These are phyloP conservation scores for Violaceomyces palustris DNA, from an alignment of 1,284 basidiomycete species.

Conservation along the genomic window DNA sequence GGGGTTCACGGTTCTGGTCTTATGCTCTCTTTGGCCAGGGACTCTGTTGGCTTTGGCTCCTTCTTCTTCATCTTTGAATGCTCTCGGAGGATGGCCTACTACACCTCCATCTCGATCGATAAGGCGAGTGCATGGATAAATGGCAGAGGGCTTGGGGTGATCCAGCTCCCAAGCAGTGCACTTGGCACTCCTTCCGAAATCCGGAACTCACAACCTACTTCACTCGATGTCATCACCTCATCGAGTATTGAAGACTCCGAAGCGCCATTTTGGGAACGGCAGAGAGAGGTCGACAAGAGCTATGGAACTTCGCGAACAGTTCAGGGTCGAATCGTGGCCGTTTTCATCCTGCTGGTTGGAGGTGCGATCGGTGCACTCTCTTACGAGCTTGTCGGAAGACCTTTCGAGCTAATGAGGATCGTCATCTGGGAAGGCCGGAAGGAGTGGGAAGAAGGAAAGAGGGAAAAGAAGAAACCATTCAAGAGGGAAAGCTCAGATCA, in stretches of 20 bases:
- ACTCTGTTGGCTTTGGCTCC: constrained; percentile 49
- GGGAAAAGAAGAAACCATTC: too few species aligned
- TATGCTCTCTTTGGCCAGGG: constrained; percentile 49
- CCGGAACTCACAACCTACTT: constrained; percentile 2
- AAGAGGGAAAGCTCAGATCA: too few species aligned
- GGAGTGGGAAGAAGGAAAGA: constrained; percentile 41
- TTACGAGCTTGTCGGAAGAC: constrained; percentile 50
- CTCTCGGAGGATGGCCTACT: constrained; percentile 46
- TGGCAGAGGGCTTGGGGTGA: constrained; percentile 16
- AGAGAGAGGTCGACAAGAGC: constrained; percentile 21
- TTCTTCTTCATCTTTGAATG: constrained; percentile 55
- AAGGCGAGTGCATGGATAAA: constrained; percentile 33
- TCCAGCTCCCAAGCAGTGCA: background rate
- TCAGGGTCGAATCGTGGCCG: constrained; percentile 38
- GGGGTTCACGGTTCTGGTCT: constrained; percentile 49
- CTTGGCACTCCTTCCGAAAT: too few species aligned
- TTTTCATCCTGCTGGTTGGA: constrained; percentile 35
- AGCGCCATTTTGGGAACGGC: constrained; percentile 10
- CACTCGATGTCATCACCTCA: background rate
- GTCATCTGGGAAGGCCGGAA: constrained; percentile 51
- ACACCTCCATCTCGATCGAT: constrained; percentile 45
- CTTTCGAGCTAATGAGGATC: constrained; percentile 51
- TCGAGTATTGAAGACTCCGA: background rate
- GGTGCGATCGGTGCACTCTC: constrained; percentile 45
- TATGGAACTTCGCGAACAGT: constrained; percentile 45